phyloP scores from a whole-genome alignment of 2,329 filamentous ascomycete genomes.

The Sporothrix mexicana region DNA sequence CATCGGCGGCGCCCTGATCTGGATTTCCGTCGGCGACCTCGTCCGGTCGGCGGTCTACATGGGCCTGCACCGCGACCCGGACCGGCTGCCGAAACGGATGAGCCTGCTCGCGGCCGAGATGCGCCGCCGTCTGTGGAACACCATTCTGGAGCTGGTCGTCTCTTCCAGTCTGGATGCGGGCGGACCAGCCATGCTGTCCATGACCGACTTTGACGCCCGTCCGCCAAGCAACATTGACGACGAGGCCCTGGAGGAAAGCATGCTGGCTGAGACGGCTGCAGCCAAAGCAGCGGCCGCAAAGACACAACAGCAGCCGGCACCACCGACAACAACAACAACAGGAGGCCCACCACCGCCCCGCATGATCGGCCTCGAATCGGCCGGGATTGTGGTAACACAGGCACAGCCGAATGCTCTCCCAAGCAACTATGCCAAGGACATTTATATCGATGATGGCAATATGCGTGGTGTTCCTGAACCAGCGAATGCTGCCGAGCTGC shows the following conservation, averaged over 20 bases:
- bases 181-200: slow-evolving; percentile 51
- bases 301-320: neutral
- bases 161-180: slow-evolving; percentile 54
- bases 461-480: slow-evolving; percentile 27
- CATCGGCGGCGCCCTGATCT: slow-evolving; percentile 53
- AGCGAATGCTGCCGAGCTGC: slow-evolving; percentile 1
- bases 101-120: slow-evolving; percentile 51
- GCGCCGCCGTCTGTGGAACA: slow-evolving; percentile 59
- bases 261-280: slow-evolving; percentile 27
- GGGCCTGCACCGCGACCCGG: slow-evolving; percentile 58
- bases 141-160: slow-evolving; percentile 55
- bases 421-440: neutral
- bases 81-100: slow-evolving; percentile 45
- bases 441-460: slow-evolving; percentile 9
- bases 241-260: slow-evolving; percentile 48
- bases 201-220: slow-evolving; percentile 55
- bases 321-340: neutral
- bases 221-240: slow-evolving; percentile 58
- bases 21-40: slow-evolving; percentile 53
- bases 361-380: neutral
- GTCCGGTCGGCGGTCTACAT: slow-evolving; percentile 55
- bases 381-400: neutral
- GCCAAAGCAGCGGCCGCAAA: neutral
- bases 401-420: neutral
- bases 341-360: neutral